These are phyloP conservation scores for Phialemonium atrogriseum DNA, from an alignment of 2,329 filamentous ascomycete genomes.

Conservation along the genomic window DNA sequence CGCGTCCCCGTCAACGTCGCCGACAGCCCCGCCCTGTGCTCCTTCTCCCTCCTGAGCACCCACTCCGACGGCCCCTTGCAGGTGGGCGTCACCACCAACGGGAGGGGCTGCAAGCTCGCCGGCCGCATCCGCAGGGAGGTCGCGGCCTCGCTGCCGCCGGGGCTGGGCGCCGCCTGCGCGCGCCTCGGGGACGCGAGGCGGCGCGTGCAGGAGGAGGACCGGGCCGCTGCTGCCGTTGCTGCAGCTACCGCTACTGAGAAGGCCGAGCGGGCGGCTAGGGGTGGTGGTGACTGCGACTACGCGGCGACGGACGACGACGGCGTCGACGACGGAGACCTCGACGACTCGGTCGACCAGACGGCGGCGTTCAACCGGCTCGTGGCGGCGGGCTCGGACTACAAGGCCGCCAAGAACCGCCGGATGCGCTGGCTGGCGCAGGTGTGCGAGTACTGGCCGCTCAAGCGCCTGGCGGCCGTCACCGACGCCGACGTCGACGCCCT, in stretches of 20 bases:
- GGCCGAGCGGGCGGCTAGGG: too few species aligned
- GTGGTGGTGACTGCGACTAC: too few species aligned
- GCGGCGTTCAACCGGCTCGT: conserved; percentile 81
- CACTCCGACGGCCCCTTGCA: conserved; percentile 87
- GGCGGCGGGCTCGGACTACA: conserved; percentile 61
- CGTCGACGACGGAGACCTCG: conserved; percentile 28
- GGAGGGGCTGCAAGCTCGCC: conserved; percentile 87
- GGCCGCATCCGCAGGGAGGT: conserved; percentile 85
- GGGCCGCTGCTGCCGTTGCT: conserved; percentile 20
- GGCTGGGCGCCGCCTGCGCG: conserved; percentile 69
- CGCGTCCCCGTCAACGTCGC: conserved; percentile 91
- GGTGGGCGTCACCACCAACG: conserved; percentile 91
- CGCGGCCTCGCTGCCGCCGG: conserved; percentile 64
- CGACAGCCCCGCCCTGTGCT: conserved; percentile 78
- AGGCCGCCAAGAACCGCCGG: conserved; percentile 67
- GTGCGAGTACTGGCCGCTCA: conserved; percentile 96
- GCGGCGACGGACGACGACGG: conserved; percentile 28
- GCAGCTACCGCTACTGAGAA: conserved; percentile 5
- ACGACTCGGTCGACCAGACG: conserved; percentile 64
- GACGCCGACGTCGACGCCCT: conserved; percentile 72
- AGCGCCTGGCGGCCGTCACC: conserved; percentile 67
- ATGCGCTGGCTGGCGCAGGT: conserved; percentile 94
- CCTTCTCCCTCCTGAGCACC: conserved; percentile 82
- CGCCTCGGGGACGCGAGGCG: conserved; percentile 66
- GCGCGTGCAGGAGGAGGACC: conserved; percentile 67